A percentile compares a stretch with the other conserved stretches of the same genome.
Evolutionary conservation across 495 filamentous ascomycete genomes (phyloP).

Genomic region (Tuber microsphaerosporum): DNA sequence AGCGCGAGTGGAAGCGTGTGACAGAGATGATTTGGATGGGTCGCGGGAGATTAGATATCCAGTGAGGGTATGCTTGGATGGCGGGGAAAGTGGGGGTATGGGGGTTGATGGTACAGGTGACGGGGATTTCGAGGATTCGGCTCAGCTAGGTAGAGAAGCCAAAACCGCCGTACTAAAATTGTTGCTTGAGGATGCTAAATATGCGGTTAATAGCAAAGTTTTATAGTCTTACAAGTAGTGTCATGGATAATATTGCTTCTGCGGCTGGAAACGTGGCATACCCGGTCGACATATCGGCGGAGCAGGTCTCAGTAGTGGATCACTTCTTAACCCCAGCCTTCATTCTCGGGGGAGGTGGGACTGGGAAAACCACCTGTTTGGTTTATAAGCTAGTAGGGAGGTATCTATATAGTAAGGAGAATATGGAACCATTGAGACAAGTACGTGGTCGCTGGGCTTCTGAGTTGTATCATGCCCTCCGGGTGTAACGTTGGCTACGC

Average conservation of each 20-base stretch:
- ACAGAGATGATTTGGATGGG: no score
- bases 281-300: constrained; percentile 41
- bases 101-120: neutral
- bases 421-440: constrained; percentile 16
- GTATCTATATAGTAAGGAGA: neutral
- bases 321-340: no score
- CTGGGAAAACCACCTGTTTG: constrained; percentile 39
- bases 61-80: neutral
- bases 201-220: constrained; percentile 14
- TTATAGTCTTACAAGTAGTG: constrained; percentile 18
- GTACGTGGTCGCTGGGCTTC: no score
- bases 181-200: no score
- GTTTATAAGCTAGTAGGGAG: constrained; percentile 44
- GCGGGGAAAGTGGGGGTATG: neutral
- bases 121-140: neutral
- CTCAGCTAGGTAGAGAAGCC: neutral
- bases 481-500: neutral
- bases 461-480: neutral
- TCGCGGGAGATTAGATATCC: neutral
- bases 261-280: constrained; percentile 35
- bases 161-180: no score
- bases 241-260: constrained; percentile 12
- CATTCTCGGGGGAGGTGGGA: no score
- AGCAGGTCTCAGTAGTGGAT: no score
- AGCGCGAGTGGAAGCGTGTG: no score